phyloP scores from a whole-genome alignment of 345 rosid genomes.

The Carallia brachiata region DNA sequence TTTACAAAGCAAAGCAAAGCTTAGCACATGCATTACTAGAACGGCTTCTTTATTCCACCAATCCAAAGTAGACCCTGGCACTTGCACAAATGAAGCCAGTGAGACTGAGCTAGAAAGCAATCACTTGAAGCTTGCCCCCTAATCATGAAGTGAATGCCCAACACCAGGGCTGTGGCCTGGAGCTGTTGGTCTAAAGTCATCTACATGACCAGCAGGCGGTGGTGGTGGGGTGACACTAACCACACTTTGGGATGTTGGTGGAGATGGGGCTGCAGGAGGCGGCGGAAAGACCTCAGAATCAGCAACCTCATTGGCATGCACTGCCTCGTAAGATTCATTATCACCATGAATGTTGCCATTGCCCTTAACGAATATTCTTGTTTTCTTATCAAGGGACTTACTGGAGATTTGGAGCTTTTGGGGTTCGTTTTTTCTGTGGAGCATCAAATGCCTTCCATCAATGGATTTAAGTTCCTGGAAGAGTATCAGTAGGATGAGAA shows the following conservation, averaged over 20 bases:
- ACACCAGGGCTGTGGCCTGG: conserved; percentile 61
- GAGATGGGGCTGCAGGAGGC: neutral
- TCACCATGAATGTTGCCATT: conserved; percentile 1
- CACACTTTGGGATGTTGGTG: conserved; percentile 14
- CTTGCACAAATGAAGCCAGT: neutral
- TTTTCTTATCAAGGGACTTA: conserved; percentile 1
- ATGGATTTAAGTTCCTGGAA: conserved; percentile 25
- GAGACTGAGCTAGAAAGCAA: neutral
- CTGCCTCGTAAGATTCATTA: neutral
- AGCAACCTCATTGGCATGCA: neutral
- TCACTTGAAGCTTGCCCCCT: conserved; percentile 14
- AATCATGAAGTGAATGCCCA: conserved; percentile 39
- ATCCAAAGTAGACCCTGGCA: too few species aligned
- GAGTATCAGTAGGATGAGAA: conserved; percentile 30
- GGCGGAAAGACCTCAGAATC: too few species aligned
- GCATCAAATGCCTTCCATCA: conserved; percentile 38
- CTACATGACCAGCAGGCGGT: conserved; percentile 20
- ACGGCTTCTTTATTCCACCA: too few species aligned
- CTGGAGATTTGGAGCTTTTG: conserved; percentile 5
- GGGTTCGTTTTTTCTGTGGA: neutral
- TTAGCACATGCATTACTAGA: too few species aligned
- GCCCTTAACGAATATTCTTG: neutral
- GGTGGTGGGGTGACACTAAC: conserved; percentile 7
- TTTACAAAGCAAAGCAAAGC: too few species aligned
- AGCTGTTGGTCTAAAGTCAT: conserved; percentile 52